phyloP scores from a whole-genome alignment of 1,284 basidiomycete species.

The Gomphus sp. region DNA sequence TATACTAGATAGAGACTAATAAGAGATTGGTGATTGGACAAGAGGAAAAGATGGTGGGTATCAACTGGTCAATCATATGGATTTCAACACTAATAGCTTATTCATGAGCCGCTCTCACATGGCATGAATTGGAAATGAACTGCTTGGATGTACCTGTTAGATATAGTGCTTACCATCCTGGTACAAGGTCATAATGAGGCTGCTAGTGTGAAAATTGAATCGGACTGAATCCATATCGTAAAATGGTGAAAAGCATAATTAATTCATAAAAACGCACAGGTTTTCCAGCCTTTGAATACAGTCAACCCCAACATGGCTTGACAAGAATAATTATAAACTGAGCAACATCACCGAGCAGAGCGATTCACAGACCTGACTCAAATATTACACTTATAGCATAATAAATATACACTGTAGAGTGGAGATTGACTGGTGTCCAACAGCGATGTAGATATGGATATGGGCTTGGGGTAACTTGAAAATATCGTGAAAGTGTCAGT shows the following conservation, averaged over 20 bases:
- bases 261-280: background rate
- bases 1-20: too few relatives aligned
- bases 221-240: background rate
- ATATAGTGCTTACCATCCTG: slow-evolving; percentile 2
- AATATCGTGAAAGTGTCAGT: background rate
- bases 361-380: background rate
- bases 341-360: background rate
- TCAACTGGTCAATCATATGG: too few relatives aligned
- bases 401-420: background rate
- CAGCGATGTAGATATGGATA: background rate
- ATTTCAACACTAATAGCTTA: background rate
- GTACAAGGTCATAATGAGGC: background rate
- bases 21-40: too few relatives aligned
- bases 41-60: too few relatives aligned
- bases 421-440: background rate
- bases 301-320: background rate
- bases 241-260: background rate
- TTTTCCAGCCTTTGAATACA: background rate
- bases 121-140: background rate
- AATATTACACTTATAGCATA: background rate
- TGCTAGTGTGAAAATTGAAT: background rate
- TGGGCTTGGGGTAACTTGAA: background rate
- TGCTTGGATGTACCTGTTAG: background rate
- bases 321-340: background rate
- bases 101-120: background rate